These are phyloP conservation scores for Cladochytrium replicatum DNA, from an alignment of 192 early-diverging fungal genomes.

Conservation along the genomic window DNA sequence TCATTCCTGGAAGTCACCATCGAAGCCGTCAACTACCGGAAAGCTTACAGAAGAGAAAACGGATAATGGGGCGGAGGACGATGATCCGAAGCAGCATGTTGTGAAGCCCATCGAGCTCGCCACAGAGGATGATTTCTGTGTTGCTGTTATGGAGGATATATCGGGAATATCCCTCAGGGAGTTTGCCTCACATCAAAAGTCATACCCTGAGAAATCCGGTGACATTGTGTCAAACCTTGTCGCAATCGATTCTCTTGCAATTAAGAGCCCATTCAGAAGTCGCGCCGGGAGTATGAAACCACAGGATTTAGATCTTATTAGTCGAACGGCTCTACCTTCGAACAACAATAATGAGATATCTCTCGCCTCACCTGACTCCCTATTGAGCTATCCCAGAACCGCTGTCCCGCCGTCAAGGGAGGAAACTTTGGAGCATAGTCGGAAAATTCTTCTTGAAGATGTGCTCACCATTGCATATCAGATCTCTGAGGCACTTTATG, in stretches of 20 bases:
- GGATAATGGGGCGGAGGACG: background rate
- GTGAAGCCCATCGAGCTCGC: constrained; percentile 23
- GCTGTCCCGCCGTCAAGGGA: too few relatives aligned
- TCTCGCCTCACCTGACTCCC: background rate
- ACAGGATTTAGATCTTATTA: constrained; percentile 1
- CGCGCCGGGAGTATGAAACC: constrained; percentile 2
- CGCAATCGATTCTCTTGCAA: constrained; percentile 7
- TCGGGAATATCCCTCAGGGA: constrained; percentile 25
- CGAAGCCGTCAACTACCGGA: background rate
- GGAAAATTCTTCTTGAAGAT: constrained; percentile 18
- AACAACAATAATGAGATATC: background rate
- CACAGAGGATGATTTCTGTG: constrained; percentile 15
- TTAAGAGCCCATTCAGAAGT: background rate
- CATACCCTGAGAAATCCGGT: background rate
- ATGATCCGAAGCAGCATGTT: constrained; percentile 8
- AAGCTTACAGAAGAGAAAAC: constrained; percentile 2
- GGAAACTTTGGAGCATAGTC: background rate
- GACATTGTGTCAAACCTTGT: background rate
- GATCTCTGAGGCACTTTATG: constrained; percentile 29
- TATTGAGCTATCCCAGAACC: background rate
- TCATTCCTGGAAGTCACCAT: constrained; percentile 8
- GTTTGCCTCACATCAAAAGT: too few relatives aligned
- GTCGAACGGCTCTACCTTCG: background rate
- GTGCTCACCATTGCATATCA: constrained; percentile 26
- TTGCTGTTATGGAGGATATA: constrained; percentile 28